Evolutionary conservation across 2,329 filamentous ascomycete species (phyloP).

Genomic region (Fusarium sambucinum): DNA sequence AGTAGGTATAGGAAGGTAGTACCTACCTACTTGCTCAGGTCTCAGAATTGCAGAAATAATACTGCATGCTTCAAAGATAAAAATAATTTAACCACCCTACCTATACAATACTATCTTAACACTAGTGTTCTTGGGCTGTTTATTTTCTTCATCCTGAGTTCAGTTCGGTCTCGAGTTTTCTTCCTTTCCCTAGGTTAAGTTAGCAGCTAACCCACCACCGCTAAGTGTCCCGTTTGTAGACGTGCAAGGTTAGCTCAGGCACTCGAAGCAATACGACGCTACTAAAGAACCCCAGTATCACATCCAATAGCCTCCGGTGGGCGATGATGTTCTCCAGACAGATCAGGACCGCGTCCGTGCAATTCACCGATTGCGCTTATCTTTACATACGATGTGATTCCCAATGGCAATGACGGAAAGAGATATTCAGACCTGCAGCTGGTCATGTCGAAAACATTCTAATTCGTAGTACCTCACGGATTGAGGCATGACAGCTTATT

Average conservation of each 20-base stretch:
- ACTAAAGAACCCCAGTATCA: slow-evolving; percentile 35
- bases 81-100: too few relatives aligned
- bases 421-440: background rate
- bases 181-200: too few relatives aligned
- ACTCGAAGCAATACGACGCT: slow-evolving; percentile 40
- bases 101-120: too few relatives aligned
- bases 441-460: background rate
- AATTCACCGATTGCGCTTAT: slow-evolving; percentile 14
- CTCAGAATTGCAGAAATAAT: background rate
- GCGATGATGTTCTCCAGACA: slow-evolving; percentile 10
- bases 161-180: too few relatives aligned
- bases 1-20: too few relatives aligned
- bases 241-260: slow-evolving; percentile 32
- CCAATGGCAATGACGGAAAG: background rate
- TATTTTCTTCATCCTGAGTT: too few relatives aligned
- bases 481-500: slow-evolving; percentile 4
- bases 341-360: slow-evolving; percentile 6
- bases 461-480: background rate
- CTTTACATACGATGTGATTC: background rate
- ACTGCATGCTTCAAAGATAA: too few relatives aligned
- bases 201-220: background rate
- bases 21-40: background rate
- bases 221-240: slow-evolving; percentile 17
- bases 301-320: slow-evolving; percentile 32
- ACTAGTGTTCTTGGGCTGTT: too few relatives aligned